Evolutionary conservation across 1,284 basidiomycete species (phyloP), one percentile per base, ranked within the genome.

Genomic region (Cystobasidium sp.): DNA sequence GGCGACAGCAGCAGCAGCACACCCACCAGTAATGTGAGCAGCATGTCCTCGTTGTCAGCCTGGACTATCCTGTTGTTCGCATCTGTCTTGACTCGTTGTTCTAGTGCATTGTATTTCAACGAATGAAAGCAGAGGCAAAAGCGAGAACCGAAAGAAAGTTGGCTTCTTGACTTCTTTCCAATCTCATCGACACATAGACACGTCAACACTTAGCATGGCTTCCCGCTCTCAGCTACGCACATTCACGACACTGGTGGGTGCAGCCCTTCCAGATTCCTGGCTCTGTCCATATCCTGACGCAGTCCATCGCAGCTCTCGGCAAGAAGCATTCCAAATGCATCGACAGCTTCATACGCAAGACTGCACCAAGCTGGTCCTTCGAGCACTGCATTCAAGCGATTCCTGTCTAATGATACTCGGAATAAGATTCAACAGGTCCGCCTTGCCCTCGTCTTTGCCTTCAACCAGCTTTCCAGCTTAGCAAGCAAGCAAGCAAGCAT

Each of bases 401-500:
- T 55, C 44, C 52, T 73, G 9, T 66, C 62, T 46, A 66, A 18
- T 43, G 70, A 73, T 59, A 59, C 63, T 6, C 47, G 46, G 51
- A 16, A 41, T n/a, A 73, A 73, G 70, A 73, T 73, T 39, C 62
- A 66, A 37, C 49, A 73, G 63, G 70, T 66, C 9, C 12, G 43
- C 39, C 20, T 59, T 51, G 59, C 18, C 20, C 12, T 6, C 44
- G 20, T 63, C 8, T 22, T 22, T 63, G 14, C 61, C 14, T 5
- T n/a, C 6, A 14, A 18, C 6, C 39, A 39, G 39, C 14, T 22
- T 5, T 22, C 43, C 16, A 18, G 61, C 61, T 63, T 6, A 59
- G 39, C 37, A 59, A 41, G 56, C 31, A 41, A n/a, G 4, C 39
- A 18, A 31, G 46, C 31, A 31, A 31, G 31, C 31, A 31, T 31